phyloP scores from a whole-genome alignment of 768 basidiomycete genomes.

The Hygrophorus pudorinus region DNA sequence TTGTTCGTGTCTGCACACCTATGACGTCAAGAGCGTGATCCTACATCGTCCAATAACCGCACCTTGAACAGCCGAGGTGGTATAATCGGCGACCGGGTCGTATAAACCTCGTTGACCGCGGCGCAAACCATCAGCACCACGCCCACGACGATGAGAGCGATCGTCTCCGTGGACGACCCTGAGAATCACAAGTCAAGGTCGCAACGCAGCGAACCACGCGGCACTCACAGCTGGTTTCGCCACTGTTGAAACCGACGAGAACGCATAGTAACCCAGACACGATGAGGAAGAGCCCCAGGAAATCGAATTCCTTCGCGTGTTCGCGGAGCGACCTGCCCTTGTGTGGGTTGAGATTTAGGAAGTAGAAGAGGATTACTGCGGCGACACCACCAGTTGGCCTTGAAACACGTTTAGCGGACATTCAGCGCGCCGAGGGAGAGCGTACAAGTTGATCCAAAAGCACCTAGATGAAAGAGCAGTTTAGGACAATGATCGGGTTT shows the following conservation, averaged over 20 bases:
- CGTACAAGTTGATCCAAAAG: conserved; percentile 69
- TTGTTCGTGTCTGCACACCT: conserved; percentile 55
- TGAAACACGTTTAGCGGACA: neutral
- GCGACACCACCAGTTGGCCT: conserved; percentile 71
- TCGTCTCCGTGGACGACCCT: conserved; percentile 56
- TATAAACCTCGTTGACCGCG: conserved; percentile 49
- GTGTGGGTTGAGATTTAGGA: conserved; percentile 74
- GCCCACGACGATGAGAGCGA: conserved; percentile 54
- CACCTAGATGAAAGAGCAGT: conserved; percentile 32
- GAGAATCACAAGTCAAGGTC: neutral
- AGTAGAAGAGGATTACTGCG: conserved; percentile 52
- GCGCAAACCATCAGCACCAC: conserved; percentile 38
- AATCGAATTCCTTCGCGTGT: conserved; percentile 63
- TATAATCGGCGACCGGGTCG: conserved; percentile 57
- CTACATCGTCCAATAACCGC: conserved; percentile 2
- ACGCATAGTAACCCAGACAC: conserved; percentile 57
- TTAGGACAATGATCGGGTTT: neutral
- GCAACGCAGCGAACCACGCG: neutral
- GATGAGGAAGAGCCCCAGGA: conserved; percentile 53
- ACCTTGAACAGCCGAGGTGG: conserved; percentile 71
- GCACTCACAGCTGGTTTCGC: conserved; percentile 54
- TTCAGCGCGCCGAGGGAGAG: neutral
- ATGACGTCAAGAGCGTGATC: neutral
- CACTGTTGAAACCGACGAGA: conserved; percentile 64
- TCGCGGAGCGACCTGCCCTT: conserved; percentile 44